Conservation (phyloP, 129 eudicot genomes). For the Glebionis coronaria region DNA sequence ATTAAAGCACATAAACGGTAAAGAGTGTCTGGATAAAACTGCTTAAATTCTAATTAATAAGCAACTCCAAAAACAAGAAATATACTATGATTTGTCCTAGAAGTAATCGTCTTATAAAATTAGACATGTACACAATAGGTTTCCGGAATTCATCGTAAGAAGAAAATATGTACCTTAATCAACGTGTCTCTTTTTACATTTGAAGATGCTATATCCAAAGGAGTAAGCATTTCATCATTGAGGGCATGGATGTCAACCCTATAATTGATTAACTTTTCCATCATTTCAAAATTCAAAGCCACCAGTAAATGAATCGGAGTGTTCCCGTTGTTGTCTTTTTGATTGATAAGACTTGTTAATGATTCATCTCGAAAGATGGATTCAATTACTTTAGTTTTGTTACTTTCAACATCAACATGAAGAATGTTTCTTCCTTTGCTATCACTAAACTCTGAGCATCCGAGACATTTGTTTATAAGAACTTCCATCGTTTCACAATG, state of each 20-base stretch:
- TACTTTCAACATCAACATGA: background rate
- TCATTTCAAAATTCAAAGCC: background rate
- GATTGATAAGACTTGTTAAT: background rate
- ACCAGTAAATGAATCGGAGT: background rate
- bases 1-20: no score
- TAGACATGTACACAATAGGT: background rate
- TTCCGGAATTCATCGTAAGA: no score
- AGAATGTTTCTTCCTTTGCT: background rate
- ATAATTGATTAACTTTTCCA: background rate
- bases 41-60: no score
- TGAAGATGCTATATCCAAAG: background rate
- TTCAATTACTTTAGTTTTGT: background rate
- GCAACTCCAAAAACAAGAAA: no score
- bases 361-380: background rate
- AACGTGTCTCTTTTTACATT: background rate
- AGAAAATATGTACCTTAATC: background rate
- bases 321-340: background rate
- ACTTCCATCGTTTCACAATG: background rate
- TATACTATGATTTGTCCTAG: no score
- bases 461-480: background rate
- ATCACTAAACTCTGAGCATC: background rate
- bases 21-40: no score
- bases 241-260: background rate
- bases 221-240: background rate
- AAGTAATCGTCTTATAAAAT: no score